Conservation (phyloP, 148 eudicot species). For the Euryodendron excelsum region DNA sequence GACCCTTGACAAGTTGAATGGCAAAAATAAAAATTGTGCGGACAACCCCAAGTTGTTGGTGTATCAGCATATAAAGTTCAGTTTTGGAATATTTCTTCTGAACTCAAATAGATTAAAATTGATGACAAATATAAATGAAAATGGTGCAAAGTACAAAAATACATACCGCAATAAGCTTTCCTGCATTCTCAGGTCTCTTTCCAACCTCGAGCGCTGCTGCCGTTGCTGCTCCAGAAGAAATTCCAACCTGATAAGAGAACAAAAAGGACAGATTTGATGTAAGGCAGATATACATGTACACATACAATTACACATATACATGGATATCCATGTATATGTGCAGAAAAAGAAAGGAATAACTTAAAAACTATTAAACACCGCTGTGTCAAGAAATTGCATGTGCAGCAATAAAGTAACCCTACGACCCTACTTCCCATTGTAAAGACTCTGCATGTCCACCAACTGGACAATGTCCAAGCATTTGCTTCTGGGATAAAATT, state of each 20-base stretch:
- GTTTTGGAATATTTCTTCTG: too few species aligned
- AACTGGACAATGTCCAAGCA: too few species aligned
- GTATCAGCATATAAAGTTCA: too few species aligned
- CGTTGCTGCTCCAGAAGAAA: slow-evolving; percentile 97
- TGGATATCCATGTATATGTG: background rate
- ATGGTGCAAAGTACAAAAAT: background rate
- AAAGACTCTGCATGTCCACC: background rate
- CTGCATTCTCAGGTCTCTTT: slow-evolving; percentile 95
- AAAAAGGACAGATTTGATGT: slow-evolving; percentile 2
- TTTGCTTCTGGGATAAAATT: too few species aligned
- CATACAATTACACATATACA: background rate
- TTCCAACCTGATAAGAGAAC: slow-evolving; percentile 64
- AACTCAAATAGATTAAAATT: background rate
- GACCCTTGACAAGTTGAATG: too few species aligned
- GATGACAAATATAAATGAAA: background rate
- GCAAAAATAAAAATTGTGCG: background rate
- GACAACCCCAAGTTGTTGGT: too few species aligned
- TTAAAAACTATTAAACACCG: slow-evolving; percentile 2
- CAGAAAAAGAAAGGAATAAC: background rate
- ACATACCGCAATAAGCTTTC: slow-evolving; percentile 92
- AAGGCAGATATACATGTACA: background rate
- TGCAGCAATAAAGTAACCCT: background rate
- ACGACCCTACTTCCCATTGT: background rate
- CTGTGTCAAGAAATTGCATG: background rate
- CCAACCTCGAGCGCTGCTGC: slow-evolving; percentile 84